phyloP scores from a whole-genome alignment of 2,329 filamentous ascomycete species.

The Talaromyces marneffei region DNA sequence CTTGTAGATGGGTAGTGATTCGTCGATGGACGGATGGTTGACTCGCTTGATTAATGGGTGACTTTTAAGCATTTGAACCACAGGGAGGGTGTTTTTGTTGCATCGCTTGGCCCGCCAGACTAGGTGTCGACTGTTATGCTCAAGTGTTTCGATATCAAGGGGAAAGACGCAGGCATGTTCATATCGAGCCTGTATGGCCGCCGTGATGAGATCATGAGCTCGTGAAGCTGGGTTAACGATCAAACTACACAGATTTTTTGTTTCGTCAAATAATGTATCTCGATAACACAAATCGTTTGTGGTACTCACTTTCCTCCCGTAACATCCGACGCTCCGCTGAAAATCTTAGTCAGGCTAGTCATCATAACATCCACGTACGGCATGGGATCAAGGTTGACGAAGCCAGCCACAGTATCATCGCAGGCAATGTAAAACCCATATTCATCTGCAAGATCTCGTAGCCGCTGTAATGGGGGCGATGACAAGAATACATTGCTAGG shows the following conservation, averaged over 20 bases:
- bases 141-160: constrained; percentile 18
- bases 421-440: constrained; percentile 11
- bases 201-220: too few species aligned
- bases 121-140: constrained; percentile 21
- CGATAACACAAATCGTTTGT: too few species aligned
- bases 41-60: constrained; percentile 18
- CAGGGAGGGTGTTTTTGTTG: constrained; percentile 18
- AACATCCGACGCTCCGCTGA: constrained; percentile 13
- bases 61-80: constrained; percentile 19
- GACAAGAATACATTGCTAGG: constrained; percentile 7
- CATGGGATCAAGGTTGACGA: constrained; percentile 13
- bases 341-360: constrained; percentile 16
- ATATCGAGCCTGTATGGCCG: too few species aligned
- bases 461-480: constrained; percentile 10
- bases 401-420: constrained; percentile 14
- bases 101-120: constrained; percentile 17
- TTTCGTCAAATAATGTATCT: too few species aligned
- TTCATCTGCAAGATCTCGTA: constrained; percentile 12
- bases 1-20: constrained; percentile 17
- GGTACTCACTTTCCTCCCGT: constrained; percentile 8
- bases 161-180: constrained; percentile 11
- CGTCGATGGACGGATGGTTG: constrained; percentile 19
- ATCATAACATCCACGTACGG: constrained; percentile 13
- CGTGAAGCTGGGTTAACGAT: constrained; percentile 42
- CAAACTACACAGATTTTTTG: constrained; percentile 25